phyloP scores from a whole-genome alignment of 108 stramenopile genomes.

The Skeletonema menzelii region DNA sequence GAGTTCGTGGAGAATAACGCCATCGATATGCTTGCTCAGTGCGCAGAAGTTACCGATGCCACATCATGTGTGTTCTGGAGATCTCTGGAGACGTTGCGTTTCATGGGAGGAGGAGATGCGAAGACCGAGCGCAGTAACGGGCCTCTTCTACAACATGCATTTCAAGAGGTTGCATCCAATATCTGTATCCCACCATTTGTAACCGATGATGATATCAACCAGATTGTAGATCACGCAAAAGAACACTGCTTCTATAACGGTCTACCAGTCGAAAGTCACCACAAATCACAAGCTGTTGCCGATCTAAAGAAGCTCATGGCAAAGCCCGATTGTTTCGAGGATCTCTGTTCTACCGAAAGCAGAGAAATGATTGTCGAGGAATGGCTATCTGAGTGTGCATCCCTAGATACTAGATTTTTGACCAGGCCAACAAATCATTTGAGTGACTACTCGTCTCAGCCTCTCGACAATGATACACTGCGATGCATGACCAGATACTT shows the following conservation, averaged over 20 bases:
- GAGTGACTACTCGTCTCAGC: not conserved
- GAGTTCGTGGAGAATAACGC: constrained; percentile 14
- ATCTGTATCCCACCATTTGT: constrained; percentile 21
- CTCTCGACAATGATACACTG: constrained; percentile 22
- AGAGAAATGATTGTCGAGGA: constrained; percentile 11
- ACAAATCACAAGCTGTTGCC: constrained; percentile 3
- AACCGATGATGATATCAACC: constrained; percentile 11
- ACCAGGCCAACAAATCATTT: not conserved
- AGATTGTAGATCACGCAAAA: constrained; percentile 12
- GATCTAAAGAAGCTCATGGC: constrained; percentile 18
- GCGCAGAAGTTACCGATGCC: constrained; percentile 12
- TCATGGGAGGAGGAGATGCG: constrained; percentile 6
- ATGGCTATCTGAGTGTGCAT: constrained; percentile 36
- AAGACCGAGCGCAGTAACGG: not conserved
- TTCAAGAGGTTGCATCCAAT: not conserved
- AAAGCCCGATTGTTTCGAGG: constrained; percentile 31
- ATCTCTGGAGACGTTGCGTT: constrained; percentile 24
- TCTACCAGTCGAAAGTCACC: not conserved
- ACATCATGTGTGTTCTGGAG: constrained; percentile 13
- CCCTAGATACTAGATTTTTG: constrained; percentile 22
- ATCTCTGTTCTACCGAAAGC: constrained; percentile 8
- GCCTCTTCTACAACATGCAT: not conserved
- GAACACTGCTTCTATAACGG: constrained; percentile 7
- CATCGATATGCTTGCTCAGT: constrained; percentile 18
- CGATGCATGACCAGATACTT: constrained; percentile 32